Evolutionary conservation across 2,329 filamentous ascomycete genomes (phyloP).

Genomic region (Colletotrichum tamarilloi): DNA sequence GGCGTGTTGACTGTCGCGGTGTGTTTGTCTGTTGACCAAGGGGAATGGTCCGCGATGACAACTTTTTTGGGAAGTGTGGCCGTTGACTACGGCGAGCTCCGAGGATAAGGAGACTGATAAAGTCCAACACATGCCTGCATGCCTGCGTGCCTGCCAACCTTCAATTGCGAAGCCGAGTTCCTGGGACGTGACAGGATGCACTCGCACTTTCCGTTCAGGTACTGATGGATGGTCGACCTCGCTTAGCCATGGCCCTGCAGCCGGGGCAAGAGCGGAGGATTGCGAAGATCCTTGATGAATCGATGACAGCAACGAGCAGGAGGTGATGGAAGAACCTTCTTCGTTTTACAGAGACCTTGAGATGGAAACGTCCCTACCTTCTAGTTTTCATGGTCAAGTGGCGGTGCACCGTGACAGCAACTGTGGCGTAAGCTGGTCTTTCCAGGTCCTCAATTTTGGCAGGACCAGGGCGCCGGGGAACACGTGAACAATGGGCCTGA

Average conservation of each 20-base stretch:
- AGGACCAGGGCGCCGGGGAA: not conserved
- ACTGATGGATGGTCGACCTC: not conserved
- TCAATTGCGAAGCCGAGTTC: not conserved
- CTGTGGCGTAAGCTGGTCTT: slow-evolving; percentile 17
- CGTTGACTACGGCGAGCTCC: slow-evolving; percentile 23
- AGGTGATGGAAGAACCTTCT: not conserved
- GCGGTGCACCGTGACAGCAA: slow-evolving; percentile 9
- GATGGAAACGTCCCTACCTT: not conserved
- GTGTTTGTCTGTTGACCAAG: not conserved
- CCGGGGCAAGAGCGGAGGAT: not conserved
- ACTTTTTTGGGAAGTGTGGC: slow-evolving; percentile 23
- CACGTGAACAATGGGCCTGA: slow-evolving; percentile 26
- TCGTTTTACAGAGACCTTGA: not conserved
- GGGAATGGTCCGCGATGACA: slow-evolving; percentile 10
- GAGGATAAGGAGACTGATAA: not conserved
- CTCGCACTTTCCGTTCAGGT: not conserved
- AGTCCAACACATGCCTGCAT: not conserved
- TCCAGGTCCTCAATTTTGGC: not conserved
- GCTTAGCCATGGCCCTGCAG: not conserved
- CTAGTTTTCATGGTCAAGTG: not conserved
- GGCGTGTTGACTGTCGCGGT: too few relatives aligned
- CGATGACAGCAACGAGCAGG: not conserved
- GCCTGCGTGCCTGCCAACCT: not conserved
- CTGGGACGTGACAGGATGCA: not conserved
- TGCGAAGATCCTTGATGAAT: not conserved